Percentiles rank a stretch among this genome's conserved stretches.
Conservation (phyloP, 192 early-diverging fungal species). For the Podila clonocystis region DNA sequence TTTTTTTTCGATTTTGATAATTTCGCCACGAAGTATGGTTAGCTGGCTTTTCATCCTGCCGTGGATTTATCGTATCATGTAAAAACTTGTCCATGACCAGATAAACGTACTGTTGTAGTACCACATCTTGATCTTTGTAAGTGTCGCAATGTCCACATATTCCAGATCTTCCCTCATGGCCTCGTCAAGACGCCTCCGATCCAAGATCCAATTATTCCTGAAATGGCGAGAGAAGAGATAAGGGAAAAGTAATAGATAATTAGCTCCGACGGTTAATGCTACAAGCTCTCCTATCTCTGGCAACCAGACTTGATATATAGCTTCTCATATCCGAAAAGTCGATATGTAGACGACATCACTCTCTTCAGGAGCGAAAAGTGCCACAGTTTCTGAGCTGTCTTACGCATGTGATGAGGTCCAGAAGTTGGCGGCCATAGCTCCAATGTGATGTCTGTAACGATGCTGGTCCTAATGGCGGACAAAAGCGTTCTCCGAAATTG, state of each 20-base stretch:
- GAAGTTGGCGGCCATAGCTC: conserved; percentile 75
- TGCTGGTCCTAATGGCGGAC: too few species aligned
- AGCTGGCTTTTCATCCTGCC: neutral
- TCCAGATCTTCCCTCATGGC: conserved; percentile 66
- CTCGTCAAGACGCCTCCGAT: conserved; percentile 57
- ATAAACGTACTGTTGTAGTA: conserved; percentile 65
- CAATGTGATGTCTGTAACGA: too few species aligned
- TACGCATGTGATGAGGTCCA: conserved; percentile 79
- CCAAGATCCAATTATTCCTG: conserved; percentile 72
- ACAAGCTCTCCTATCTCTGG: neutral
- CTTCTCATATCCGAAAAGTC: neutral
- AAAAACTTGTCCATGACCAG: neutral
- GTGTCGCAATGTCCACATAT: conserved; percentile 59
- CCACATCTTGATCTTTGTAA: conserved; percentile 70
- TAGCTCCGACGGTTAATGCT: neutral
- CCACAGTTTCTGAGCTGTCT: neutral
- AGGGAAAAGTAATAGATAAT: neutral
- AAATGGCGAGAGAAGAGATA: neutral
- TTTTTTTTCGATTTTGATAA: conserved; percentile 77
- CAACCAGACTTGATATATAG: neutral
- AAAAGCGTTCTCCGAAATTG: too few species aligned
- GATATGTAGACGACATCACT: neutral
- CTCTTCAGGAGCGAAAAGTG: neutral
- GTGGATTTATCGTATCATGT: too few species aligned
- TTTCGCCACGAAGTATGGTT: neutral